phyloP scores from a whole-genome alignment of 2,329 filamentous ascomycete species.

The Mollisia scopiformis region DNA sequence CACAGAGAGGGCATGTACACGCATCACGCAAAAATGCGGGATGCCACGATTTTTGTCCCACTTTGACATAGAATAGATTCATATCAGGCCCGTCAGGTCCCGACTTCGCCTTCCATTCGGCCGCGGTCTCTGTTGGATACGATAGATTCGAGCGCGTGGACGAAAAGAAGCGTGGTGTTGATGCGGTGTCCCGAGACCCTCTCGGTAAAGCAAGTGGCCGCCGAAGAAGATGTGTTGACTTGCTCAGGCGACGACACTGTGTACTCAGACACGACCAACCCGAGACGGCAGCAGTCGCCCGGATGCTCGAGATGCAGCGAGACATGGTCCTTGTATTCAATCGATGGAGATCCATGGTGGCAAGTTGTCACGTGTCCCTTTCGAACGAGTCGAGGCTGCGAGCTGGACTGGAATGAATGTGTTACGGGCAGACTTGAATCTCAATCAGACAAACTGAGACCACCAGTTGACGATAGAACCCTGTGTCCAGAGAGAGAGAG shows the following conservation, averaged over 20 bases:
- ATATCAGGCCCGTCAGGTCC: slow-evolving; percentile 11
- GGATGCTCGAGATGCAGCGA: background rate
- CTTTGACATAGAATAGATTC: slow-evolving; percentile 6
- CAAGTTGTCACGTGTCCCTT: background rate
- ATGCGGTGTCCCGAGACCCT: slow-evolving; percentile 11
- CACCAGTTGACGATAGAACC: too few species aligned
- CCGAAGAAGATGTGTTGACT: background rate
- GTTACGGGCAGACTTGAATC: background rate
- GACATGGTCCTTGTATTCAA: background rate
- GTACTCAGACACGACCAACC: background rate
- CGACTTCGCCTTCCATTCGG: background rate
- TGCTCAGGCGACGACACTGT: background rate
- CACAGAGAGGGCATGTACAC: slow-evolving; percentile 59
- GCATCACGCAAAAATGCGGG: slow-evolving; percentile 54
- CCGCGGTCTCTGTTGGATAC: background rate
- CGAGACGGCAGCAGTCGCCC: background rate
- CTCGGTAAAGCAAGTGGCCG: slow-evolving; percentile 12
- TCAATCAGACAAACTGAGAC: too few species aligned
- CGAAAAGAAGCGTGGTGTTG: background rate
- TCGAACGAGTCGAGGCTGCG: too few species aligned
- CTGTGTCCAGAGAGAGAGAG: too few species aligned
- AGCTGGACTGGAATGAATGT: too few species aligned
- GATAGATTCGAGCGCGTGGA: background rate
- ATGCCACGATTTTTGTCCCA: slow-evolving; percentile 4
- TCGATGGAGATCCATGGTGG: background rate